Conservation (phyloP, 78 protist genomes). For the Fonticula alba region DNA sequence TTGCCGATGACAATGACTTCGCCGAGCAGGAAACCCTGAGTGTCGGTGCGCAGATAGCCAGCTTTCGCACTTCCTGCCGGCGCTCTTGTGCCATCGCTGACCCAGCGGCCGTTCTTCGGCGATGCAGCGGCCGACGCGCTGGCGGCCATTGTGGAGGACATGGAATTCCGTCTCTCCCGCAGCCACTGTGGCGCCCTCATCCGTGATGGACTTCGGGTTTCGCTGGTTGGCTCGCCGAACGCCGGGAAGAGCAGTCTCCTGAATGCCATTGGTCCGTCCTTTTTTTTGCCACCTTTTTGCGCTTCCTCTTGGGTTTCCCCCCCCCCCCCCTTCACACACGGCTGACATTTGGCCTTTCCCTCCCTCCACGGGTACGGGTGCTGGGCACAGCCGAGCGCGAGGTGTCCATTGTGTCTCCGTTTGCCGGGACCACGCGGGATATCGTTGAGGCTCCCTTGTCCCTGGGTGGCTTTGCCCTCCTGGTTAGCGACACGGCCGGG, state of each 20-base stretch:
- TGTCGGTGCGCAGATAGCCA: too few relatives aligned
- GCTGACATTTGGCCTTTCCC: too few relatives aligned
- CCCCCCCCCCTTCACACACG: too few relatives aligned
- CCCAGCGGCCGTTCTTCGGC: too few relatives aligned
- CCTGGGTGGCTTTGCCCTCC: constrained; percentile 21
- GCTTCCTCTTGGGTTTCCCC: too few relatives aligned
- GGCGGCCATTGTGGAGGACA: neutral
- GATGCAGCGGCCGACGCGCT: too few relatives aligned
- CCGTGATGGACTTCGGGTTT: neutral
- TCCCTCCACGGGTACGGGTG: too few relatives aligned
- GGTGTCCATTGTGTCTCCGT: constrained; percentile 23
- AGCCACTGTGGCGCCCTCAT: neutral
- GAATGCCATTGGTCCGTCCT: too few relatives aligned
- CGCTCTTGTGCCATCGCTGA: too few relatives aligned
- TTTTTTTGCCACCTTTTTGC: too few relatives aligned
- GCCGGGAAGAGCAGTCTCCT: constrained; percentile 18
- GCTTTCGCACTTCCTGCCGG: too few relatives aligned
- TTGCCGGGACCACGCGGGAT: constrained; percentile 43
- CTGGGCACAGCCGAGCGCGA: constrained; percentile 11
- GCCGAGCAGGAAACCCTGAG: constrained; percentile 14
- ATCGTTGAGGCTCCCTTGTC: constrained; percentile 17
- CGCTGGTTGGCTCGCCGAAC: constrained; percentile 7
- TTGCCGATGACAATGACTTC: constrained; percentile 24
- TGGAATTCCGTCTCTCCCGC: neutral
- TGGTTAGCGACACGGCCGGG: constrained; percentile 24